Base-by-base conservation (phyloP, 2,329 filamentous ascomycete genomes). In the Aschersonia sp. region DNA sequence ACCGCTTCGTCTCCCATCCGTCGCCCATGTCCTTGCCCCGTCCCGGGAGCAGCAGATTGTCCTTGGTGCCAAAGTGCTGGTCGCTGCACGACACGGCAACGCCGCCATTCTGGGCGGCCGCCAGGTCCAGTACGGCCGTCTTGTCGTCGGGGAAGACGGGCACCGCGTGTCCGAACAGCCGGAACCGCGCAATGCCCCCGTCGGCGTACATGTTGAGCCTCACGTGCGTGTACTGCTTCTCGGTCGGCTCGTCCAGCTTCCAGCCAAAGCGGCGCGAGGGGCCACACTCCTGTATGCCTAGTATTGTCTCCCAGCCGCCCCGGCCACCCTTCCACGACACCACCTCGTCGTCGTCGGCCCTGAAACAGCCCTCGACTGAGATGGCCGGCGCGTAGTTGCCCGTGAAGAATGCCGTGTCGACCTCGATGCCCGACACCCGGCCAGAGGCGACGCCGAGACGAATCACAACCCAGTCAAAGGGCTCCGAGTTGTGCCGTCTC, bases 21-120 rank as follows among this genome's bases (percentile, higher is more conserved):
- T 90, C 86, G 46, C 85, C 83, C 86, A 92, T 92, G 65, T 92
- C 84, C 61, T 82, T 80, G 42, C 85, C 85, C 30, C 85, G 73
- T 2, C 84, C 85, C 0, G 85, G 85, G 4, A 89, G 70, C n/a
- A 89, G 73, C 35, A 90, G 68, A 64, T 90, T 89, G 60, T 85
- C 80, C 61, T 84, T 87, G 39, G 79, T 84, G 51, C 86, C 85
- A 57, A 89, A 94, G 64, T 92, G 86, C 66, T 92, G 81, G 63
- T 92, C 85, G 51, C 79, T 87, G 69, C 85, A 89, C 1, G 77
- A 74, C 7, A 87, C 68, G 39, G 84, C 85, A 30, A 89, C 76
- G 35, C 79, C 86, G 42, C 86, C 86, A 62, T 88, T 89, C 56
- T 85, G 80, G 1, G 83, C 84, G 4, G 85, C 83, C 2, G 83